A percentile compares a stretch with the other conserved stretches of the same genome.
Evolutionary conservation across 208 protist genomes (phyloP).

Genomic region (Acanthamoeba polyphaga): DNA sequence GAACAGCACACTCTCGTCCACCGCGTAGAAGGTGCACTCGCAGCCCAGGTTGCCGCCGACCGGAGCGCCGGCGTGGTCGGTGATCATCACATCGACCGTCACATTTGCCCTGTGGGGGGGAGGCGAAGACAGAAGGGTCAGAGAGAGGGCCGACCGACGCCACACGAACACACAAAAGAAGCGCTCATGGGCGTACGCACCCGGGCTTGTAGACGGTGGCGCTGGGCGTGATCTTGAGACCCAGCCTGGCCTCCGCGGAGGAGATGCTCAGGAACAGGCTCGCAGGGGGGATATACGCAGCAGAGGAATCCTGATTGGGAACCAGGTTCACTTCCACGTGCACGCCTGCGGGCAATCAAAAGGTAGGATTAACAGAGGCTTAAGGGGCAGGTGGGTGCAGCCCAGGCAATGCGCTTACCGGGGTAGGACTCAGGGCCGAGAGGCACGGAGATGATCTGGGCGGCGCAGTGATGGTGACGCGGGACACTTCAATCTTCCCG

Average conservation of each 20-base stretch:
- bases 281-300: background rate
- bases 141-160: no score
- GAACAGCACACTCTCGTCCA: conserved; percentile 63
- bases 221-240: background rate
- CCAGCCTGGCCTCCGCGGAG: background rate
- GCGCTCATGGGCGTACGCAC: background rate
- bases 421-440: background rate
- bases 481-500: background rate
- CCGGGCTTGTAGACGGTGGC: background rate
- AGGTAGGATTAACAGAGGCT: background rate
- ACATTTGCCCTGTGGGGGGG: background rate
- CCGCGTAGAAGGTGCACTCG: conserved; percentile 26
- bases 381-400: background rate
- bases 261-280: background rate
- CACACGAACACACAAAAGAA: background rate
- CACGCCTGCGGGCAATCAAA: background rate
- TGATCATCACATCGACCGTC: background rate
- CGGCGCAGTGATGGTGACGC: background rate
- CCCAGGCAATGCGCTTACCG: background rate
- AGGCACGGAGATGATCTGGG: conserved; percentile 20
- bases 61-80: background rate
- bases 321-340: conserved; percentile 58
- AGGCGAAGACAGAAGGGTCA: background rate
- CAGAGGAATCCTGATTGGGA: background rate
- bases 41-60: background rate